Percentiles rank a stretch among this genome's conserved stretches.
These are phyloP conservation scores for Diplodia scrobiculata DNA, from an alignment of 2,329 filamentous ascomycete genomes.

Conservation along the genomic window DNA sequence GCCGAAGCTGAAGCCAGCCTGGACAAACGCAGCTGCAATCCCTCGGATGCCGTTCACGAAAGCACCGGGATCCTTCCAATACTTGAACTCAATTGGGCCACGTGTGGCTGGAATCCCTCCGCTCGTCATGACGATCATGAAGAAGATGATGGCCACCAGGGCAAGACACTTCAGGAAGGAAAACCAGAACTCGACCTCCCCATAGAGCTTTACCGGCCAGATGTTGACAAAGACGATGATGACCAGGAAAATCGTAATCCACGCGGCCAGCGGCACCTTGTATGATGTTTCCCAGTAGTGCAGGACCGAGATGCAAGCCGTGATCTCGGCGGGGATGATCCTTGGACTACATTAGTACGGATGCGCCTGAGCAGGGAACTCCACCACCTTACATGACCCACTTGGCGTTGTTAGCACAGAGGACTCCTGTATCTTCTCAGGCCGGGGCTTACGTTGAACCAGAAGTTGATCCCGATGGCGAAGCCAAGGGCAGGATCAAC, in stretches of 20 bases:
- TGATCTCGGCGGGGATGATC: conserved; percentile 49
- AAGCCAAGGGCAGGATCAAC: conserved; percentile 29
- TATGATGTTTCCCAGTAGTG: conserved; percentile 57
- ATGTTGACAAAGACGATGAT: conserved; percentile 35
- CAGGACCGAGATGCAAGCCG: conserved; percentile 61
- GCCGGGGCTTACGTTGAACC: conserved; percentile 22
- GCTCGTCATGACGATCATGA: conserved; percentile 36
- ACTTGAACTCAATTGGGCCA: conserved; percentile 63
- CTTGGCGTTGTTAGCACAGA: not conserved
- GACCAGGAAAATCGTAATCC: conserved; percentile 61
- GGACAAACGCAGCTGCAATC: conserved; percentile 52
- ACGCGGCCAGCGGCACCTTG: conserved; percentile 57
- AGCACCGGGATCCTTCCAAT: conserved; percentile 58
- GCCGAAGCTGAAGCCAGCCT: conserved; percentile 48
- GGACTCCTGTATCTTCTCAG: no score
- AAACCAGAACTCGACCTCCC: conserved; percentile 53
- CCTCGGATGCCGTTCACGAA: conserved; percentile 44
- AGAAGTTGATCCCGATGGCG: conserved; percentile 28
- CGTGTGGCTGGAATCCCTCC: conserved; percentile 56
- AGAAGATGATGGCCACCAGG: conserved; percentile 51
- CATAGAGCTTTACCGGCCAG: conserved; percentile 31
- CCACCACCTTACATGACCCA: conserved; percentile 20
- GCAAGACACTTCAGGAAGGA: conserved; percentile 47
- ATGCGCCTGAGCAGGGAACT: no score
- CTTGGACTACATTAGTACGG: not conserved